phyloP scores from a whole-genome alignment of 441 rosid species.

The Gossypium trilobum region DNA sequence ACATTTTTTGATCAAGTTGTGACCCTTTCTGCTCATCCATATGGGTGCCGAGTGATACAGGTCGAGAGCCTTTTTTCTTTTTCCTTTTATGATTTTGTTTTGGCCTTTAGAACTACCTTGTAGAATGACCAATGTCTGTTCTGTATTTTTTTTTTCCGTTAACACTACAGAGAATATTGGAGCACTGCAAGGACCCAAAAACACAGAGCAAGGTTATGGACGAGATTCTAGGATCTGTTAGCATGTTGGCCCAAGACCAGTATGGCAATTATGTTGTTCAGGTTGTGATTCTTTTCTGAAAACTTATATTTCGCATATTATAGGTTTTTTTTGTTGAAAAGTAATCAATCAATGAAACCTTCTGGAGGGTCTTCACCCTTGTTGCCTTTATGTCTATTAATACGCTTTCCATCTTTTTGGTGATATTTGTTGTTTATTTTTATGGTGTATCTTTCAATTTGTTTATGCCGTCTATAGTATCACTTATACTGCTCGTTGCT shows the following conservation, averaged over 20 bases:
- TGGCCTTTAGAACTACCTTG: background rate
- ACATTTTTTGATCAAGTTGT: slow-evolving; percentile 72
- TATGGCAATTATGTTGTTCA: slow-evolving; percentile 87
- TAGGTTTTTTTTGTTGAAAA: background rate
- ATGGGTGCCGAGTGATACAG: slow-evolving; percentile 89
- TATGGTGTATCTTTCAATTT: background rate
- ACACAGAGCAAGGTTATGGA: slow-evolving; percentile 77
- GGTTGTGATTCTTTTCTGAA: slow-evolving; percentile 32
- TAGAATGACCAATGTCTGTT: background rate
- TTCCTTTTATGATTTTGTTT: background rate
- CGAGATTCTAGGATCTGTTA: slow-evolving; percentile 65
- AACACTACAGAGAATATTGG: slow-evolving; percentile 62
- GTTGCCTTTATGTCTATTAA: background rate
- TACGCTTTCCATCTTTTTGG: background rate
- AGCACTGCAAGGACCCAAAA: slow-evolving; percentile 16
- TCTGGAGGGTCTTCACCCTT: background rate
- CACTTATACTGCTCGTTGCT: background rate
- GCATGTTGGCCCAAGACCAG: slow-evolving; percentile 83
- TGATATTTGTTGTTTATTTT: background rate
- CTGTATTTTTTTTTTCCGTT: background rate
- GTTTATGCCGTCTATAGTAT: background rate
- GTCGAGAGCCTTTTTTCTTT: slow-evolving; percentile 24
- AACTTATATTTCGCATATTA: background rate
- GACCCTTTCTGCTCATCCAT: slow-evolving; percentile 72
- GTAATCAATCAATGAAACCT: background rate